Conservation (phyloP, 2,329 filamentous ascomycete species). For the Fusarium cyanostomum region DNA sequence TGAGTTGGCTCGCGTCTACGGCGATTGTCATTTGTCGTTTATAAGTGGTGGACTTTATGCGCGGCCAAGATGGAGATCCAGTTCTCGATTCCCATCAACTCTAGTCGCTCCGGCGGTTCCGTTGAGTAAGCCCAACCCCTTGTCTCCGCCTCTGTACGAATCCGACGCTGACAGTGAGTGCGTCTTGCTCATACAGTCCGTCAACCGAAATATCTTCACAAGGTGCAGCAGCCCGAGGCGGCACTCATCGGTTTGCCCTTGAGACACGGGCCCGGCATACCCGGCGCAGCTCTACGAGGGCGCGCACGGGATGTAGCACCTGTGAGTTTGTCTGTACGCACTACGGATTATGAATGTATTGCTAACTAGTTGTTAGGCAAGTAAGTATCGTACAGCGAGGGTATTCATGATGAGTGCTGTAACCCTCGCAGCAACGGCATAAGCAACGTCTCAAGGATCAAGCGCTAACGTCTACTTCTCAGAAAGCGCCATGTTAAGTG, state of each 20-base stretch:
- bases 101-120: constrained; percentile 28
- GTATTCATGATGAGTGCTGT: no score
- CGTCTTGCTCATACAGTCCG: constrained; percentile 18
- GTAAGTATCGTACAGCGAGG: constrained; percentile 37
- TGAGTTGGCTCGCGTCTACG: not conserved
- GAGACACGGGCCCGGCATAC: constrained; percentile 51
- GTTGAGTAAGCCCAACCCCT: constrained; percentile 39
- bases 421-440: no score
- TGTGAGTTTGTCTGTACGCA: constrained; percentile 43
- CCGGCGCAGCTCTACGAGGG: constrained; percentile 50
- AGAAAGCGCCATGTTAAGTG: constrained; percentile 56
- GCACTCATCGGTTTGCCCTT: constrained; percentile 52
- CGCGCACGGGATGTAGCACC: constrained; percentile 51
- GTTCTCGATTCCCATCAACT: constrained; percentile 47
- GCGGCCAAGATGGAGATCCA: constrained; percentile 50
- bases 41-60: constrained; percentile 11
- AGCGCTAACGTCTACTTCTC: constrained; percentile 12
- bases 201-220: constrained; percentile 32
- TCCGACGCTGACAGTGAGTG: constrained; percentile 20
- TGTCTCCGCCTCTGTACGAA: constrained; percentile 6
- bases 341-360: not conserved
- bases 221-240: constrained; percentile 34
- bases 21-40: constrained; percentile 1
- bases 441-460: not conserved
- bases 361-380: constrained; percentile 43